Evolutionary conservation across 495 filamentous ascomycete species (phyloP).

Genomic region (Penicillium waksmanii): DNA sequence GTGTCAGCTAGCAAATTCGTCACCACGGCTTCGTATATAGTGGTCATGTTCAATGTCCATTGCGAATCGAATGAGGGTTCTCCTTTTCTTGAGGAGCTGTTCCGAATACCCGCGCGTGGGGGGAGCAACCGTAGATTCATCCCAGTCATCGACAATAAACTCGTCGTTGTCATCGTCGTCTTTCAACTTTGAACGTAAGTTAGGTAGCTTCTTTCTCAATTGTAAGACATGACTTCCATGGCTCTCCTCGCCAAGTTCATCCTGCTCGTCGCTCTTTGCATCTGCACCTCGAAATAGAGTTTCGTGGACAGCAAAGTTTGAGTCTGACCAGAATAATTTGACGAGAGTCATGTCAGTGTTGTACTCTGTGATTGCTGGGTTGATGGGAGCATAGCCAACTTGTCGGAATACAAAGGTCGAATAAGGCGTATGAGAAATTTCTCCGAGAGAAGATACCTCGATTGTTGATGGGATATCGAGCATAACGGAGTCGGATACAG

Average conservation of each 20-base stretch:
- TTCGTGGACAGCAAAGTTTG: conserved; percentile 40
- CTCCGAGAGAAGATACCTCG: conserved; percentile 3
- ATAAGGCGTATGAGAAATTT: conserved; percentile 18
- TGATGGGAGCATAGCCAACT: conserved; percentile 29
- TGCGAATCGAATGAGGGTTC: neutral
- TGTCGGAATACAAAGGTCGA: conserved; percentile 43
- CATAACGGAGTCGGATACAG: conserved; percentile 45
- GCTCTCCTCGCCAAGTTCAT: conserved; percentile 1
- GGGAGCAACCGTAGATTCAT: conserved; percentile 28
- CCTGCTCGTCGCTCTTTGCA: conserved; percentile 8
- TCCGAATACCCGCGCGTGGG: neutral
- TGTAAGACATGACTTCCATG: neutral
- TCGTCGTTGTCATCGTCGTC: conserved; percentile 19
- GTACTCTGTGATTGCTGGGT: conserved; percentile 18
- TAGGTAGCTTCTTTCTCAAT: neutral
- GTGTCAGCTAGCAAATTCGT: conserved; percentile 8
- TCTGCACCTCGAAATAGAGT: conserved; percentile 31
- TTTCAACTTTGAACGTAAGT: neutral
- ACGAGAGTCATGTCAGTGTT: conserved; percentile 31
- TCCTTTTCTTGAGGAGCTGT: neutral
- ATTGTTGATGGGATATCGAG: conserved; percentile 35
- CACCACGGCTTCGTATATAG: conserved; percentile 35
- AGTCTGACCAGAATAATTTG: conserved; percentile 45
- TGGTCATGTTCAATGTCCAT: conserved; percentile 39
- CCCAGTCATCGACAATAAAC: conserved; percentile 46